These are phyloP conservation scores for Cadophora sp. DNA, from an alignment of 2,329 filamentous ascomycete genomes.

Conservation along the genomic window DNA sequence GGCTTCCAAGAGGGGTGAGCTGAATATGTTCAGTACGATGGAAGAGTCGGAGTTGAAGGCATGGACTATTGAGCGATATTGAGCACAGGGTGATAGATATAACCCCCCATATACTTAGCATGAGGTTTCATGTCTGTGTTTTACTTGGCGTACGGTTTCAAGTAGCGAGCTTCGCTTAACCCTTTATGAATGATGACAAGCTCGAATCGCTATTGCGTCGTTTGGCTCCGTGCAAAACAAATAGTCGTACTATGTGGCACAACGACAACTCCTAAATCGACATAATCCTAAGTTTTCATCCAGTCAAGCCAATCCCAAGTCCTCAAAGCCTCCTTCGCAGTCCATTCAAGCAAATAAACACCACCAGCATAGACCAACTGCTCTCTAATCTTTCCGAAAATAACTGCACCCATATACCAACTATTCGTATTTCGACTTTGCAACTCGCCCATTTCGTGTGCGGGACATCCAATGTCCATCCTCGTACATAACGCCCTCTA, in stretches of 20 bases:
- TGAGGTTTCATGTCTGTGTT: too few species aligned
- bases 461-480: neutral
- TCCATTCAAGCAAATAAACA: neutral
- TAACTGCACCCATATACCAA: neutral
- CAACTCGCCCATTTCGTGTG: neutral
- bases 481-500: neutral
- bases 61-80: constrained; percentile 74
- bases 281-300: neutral
- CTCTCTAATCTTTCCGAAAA: neutral
- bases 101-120: too few species aligned
- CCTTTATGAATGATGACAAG: neutral
- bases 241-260: too few species aligned
- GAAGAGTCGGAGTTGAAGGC: constrained; percentile 52
- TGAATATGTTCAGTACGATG: constrained; percentile 58
- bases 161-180: neutral
- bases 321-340: neutral
- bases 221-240: neutral
- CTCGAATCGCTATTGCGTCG: neutral
- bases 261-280: too few species aligned
- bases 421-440: neutral
- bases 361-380: neutral
- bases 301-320: neutral
- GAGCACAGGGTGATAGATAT: neutral
- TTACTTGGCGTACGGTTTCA: too few species aligned
- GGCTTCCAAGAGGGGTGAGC: constrained; percentile 64